Conservation (phyloP, 768 basidiomycete genomes). For the Panus rudis region DNA sequence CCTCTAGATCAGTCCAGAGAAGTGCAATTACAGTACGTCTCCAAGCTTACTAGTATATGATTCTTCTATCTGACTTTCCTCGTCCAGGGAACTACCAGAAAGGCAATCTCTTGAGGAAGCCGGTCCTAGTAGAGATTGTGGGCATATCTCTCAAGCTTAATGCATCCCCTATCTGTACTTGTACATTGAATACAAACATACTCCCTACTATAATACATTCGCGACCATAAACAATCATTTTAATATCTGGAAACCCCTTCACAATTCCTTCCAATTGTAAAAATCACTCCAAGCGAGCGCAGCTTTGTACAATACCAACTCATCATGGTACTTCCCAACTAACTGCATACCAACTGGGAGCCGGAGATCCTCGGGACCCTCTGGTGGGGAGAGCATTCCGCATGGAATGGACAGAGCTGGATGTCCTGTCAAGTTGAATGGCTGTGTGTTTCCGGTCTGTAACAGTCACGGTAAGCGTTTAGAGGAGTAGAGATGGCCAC, state of each 20-base stretch:
- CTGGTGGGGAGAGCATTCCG: constrained; percentile 30
- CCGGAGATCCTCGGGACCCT: constrained; percentile 27
- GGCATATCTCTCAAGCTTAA: too few species aligned
- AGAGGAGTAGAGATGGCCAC: neutral
- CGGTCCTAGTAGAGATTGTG: too few species aligned
- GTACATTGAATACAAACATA: too few species aligned
- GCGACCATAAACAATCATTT: too few species aligned
- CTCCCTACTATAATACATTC: neutral
- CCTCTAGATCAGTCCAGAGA: too few species aligned
- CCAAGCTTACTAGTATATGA: too few species aligned
- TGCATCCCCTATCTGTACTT: too few species aligned
- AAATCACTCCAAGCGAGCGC: constrained; percentile 19
- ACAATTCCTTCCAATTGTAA: constrained; percentile 14
- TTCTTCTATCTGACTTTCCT: too few species aligned
- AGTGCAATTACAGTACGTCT: too few species aligned
- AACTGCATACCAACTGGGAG: constrained; percentile 40
- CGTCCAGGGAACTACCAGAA: too few species aligned
- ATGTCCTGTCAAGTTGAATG: constrained; percentile 32
- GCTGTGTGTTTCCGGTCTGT: constrained; percentile 14
- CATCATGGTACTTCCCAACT: constrained; percentile 24
- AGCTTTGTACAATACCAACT: constrained; percentile 17
- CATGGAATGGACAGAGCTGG: constrained; percentile 37
- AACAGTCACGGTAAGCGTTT: neutral
- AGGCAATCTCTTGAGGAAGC: too few species aligned
- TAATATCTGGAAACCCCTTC: too few species aligned